Evolutionary conservation across 2,329 filamentous ascomycete species (phyloP), one percentile per base, ranked within the genome.

Genomic region (Nemania sp.): DNA sequence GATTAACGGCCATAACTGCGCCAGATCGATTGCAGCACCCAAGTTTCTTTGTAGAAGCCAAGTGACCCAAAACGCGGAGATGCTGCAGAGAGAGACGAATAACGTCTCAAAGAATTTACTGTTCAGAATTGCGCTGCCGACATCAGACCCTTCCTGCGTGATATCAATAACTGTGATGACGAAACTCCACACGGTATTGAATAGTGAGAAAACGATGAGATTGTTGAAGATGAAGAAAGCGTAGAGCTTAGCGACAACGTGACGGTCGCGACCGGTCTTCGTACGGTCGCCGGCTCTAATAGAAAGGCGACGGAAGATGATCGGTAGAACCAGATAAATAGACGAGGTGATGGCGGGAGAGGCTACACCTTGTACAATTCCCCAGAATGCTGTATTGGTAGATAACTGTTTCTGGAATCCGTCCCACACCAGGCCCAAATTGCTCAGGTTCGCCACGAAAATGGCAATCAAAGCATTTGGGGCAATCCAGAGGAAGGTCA

Each of bases 201-300:
- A 98, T 15, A 97, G 84, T 11, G 94, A 98, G 80, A 98, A 98
- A 66, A 98, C 90, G 72, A 99, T 84, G 63, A 99, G 81, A 77
- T 98, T 98, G 87, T 99, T 99, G 85, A 99, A 94, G 60, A 98
- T 88, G 80, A 99, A 99, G 83, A 99, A 99, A 20, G 92, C 88
- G 81, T 97, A 99, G 2, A 99, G 86, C 80, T 97, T 97, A 70
- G 89, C 90, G 67, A 96, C 87, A 60, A 99, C 96, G 79, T 98
- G 95, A 32, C 93, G 88, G 79, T 99, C 96, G 62, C 96, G 89
- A 27, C 93, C 93, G 0, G 93, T 97, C 82, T 98, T 99, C 55
- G 93, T 97, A 72, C 92, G 87, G 77, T 98, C 95, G 71, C 96
- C 96, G 4, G 93, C 92, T 72, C 88, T 88, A 68, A 94, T 91